phyloP scores from a whole-genome alignment of 306 rosid species.

The Morella rubra region DNA sequence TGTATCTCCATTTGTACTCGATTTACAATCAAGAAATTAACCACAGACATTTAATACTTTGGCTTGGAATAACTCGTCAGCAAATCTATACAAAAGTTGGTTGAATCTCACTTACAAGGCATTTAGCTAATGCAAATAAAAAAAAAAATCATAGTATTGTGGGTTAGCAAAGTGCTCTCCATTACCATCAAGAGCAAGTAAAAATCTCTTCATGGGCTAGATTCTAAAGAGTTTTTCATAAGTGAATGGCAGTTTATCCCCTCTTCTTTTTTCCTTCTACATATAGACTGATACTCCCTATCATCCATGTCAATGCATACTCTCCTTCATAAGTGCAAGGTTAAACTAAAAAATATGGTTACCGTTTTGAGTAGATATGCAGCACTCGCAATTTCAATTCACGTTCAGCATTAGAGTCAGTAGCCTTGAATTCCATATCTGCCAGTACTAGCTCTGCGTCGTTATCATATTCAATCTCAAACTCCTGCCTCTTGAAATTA shows the following conservation, averaged over 20 bases:
- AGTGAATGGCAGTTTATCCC: not conserved
- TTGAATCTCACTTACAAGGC: not conserved
- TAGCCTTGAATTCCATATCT: slow-evolving; percentile 83
- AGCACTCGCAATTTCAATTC: slow-evolving; percentile 66
- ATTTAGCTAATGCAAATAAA: not conserved
- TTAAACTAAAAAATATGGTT: slow-evolving; percentile 1
- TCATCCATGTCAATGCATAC: not conserved
- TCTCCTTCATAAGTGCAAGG: slow-evolving; percentile 13
- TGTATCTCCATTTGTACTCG: not conserved
- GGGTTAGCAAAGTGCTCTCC: not conserved
- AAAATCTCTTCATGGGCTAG: not conserved
- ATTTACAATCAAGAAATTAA: not conserved
- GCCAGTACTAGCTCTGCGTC: slow-evolving; percentile 90
- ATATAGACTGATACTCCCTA: not conserved
- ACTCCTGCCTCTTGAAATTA: slow-evolving; percentile 80
- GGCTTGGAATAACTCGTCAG: not conserved
- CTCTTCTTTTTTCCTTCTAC: not conserved
- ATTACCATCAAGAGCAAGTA: not conserved
- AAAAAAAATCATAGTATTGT: not conserved
- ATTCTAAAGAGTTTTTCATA: not conserved
- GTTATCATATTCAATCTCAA: slow-evolving; percentile 83
- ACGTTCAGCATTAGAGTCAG: slow-evolving; percentile 60
- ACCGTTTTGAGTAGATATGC: slow-evolving; percentile 74
- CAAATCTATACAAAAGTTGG: not conserved
- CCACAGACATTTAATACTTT: not conserved